A percentile compares a stretch with the other conserved stretches of the same genome.
Evolutionary conservation across 2,329 filamentous ascomycete genomes (phyloP).

Genomic region (Fusarium temperatum): DNA sequence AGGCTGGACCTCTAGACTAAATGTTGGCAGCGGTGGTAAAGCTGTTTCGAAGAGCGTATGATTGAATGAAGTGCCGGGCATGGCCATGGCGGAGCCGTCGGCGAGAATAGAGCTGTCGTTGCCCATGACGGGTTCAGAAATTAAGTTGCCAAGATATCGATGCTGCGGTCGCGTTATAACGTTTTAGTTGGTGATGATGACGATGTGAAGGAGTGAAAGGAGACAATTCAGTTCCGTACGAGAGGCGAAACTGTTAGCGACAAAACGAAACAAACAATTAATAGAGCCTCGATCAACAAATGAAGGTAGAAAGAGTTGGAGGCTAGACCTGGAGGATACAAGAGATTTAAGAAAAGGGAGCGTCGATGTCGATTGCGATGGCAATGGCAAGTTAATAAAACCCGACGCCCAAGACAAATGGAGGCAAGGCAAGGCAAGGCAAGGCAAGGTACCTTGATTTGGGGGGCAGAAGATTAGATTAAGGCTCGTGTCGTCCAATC

Average conservation of each 20-base stretch:
- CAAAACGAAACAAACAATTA: constrained; percentile 24
- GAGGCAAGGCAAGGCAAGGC: neutral
- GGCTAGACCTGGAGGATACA: constrained; percentile 16
- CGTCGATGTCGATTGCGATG: constrained; percentile 19
- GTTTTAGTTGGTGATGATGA: neutral
- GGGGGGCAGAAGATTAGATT: constrained; percentile 33
- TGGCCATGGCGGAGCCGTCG: constrained; percentile 52
- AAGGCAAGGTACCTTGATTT: constrained; percentile 1
- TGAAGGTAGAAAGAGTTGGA: constrained; percentile 18
- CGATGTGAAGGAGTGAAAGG: constrained; percentile 4
- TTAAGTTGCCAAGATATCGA: constrained; percentile 11
- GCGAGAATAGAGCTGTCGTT: constrained; percentile 47
- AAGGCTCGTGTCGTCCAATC: constrained; percentile 32
- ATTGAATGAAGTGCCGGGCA: constrained; percentile 50
- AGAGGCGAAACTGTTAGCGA: neutral
- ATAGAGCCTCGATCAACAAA: constrained; percentile 18
- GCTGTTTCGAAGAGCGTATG: constrained; percentile 62
- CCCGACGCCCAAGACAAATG: neutral
- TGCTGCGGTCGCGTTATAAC: constrained; percentile 18
- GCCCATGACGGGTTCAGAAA: constrained; percentile 48
- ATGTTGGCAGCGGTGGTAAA: constrained; percentile 87
- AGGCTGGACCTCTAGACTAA: constrained; percentile 74
- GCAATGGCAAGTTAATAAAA: constrained; percentile 33
- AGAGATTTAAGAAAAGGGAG: constrained; percentile 32
- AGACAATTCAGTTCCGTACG: constrained; percentile 4